Base-by-base conservation (phyloP, 257 asterid genomes). In the Linderniella brevidens region DNA sequence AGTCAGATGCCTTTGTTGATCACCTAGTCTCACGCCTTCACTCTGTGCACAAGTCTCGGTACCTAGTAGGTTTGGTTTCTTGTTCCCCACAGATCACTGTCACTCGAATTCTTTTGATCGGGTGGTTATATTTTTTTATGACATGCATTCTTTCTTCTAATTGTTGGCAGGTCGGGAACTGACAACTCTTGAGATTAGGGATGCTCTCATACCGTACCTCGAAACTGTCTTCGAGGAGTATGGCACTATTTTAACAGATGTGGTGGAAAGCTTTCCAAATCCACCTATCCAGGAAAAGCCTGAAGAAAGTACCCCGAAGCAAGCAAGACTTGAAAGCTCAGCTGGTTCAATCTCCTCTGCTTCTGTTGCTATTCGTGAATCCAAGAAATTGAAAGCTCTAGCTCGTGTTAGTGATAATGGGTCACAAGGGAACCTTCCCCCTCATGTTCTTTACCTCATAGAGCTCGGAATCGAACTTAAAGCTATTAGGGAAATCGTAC, bases 391-490 rank as follows among this genome's bases (percentile, higher is more conserved):
- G 58, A 80, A 65, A 62, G 95, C 92, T 59, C 54, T 83, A 70
- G 92, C 97, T 49, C 80, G 93, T 49, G 78, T 87, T 41, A 70
- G 66, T 56, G 93, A 73, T 54, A 35, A 68, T 45, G 65, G 60
- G 66, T 75, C 83, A 25, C 62, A 73, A 0, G 82, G 82, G 19
- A 83, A 78, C 58, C 93, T 80, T 17, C 94, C 94, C 56, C 64
- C 84, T 1, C 93, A 78, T 58, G 57, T 88, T 57, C 49, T 63
- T 52, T 88, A 84, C 75, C 94, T 88, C 20, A 10, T 84, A 52
- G 92, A 88, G 54, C 86, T 84, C 41, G 98, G 95, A 35, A 88
- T 88, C 95, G 82, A 85, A 37, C 66, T 88, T 15, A 77, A 85
- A 40, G 60, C 64, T 35, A 81, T 88, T 20, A 70, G 64, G 46